phyloP scores from a whole-genome alignment of 345 rosid species.

The Clarkia xantiana region DNA sequence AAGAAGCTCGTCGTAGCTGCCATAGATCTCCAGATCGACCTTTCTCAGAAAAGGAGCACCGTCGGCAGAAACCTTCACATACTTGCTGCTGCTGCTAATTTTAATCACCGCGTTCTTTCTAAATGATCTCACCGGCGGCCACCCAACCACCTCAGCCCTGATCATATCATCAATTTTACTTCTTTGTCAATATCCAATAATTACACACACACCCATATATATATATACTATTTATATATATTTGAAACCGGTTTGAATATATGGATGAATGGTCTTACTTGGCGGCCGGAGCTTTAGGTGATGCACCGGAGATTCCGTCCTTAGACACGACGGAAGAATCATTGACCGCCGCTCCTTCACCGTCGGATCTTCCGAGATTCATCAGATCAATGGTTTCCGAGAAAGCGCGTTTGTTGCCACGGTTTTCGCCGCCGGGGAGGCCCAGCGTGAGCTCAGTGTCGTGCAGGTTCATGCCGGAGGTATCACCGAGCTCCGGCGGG shows the following conservation, averaged over 20 bases:
- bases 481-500: constrained; percentile 20
- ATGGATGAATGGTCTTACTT: constrained; percentile 15
- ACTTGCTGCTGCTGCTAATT: constrained; percentile 33
- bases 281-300: constrained; percentile 14
- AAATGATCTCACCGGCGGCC: constrained; percentile 52
- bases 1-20: constrained; percentile 28
- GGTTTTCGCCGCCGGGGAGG: constrained; percentile 28
- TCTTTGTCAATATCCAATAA: background rate
- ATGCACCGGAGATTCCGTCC: constrained; percentile 7
- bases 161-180: background rate
- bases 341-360: background rate
- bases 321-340: constrained; percentile 1
- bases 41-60: constrained; percentile 61
- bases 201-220: background rate
- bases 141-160: constrained; percentile 47
- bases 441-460: constrained; percentile 46
- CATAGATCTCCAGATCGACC: constrained; percentile 37
- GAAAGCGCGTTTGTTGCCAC: constrained; percentile 31
- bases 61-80: constrained; percentile 61
- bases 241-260: no score
- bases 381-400: background rate
- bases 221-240: background rate
- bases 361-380: background rate
- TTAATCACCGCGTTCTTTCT: constrained; percentile 14
- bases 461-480: constrained; percentile 17